Conservation (phyloP, 441 rosid species). For the Erodium moschatum region DNA sequence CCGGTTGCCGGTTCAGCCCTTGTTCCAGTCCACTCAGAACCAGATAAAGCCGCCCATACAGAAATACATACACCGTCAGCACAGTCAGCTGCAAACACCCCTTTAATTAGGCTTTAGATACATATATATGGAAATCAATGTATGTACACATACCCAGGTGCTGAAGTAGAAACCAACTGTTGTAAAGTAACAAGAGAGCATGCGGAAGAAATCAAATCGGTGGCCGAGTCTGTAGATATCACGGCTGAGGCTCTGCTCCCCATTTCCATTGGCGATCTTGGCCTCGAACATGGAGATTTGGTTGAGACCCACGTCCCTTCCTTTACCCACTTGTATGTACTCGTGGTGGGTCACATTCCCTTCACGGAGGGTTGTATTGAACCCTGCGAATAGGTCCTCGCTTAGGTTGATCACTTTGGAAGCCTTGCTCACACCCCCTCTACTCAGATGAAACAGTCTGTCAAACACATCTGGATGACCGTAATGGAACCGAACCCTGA, state of each 20-base stretch:
- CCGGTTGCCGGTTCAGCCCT: conserved; percentile 58
- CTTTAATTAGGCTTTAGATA: too few species aligned
- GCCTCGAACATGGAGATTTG: conserved; percentile 36
- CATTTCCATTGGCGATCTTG: conserved; percentile 89
- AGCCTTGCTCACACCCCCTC: conserved; percentile 98
- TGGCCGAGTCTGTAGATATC: conserved; percentile 95
- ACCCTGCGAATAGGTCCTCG: conserved; percentile 98
- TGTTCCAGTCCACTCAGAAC: conserved; percentile 92
- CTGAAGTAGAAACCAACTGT: conserved; percentile 95
- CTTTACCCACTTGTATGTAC: conserved; percentile 98
- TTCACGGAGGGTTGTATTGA: conserved; percentile 93
- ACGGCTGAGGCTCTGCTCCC: conserved; percentile 94
- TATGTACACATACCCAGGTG: conserved; percentile 47
- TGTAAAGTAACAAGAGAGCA: conserved; percentile 92
- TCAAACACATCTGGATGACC: conserved; percentile 47
- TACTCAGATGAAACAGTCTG: conserved; percentile 86
- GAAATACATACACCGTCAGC: conserved; percentile 90
- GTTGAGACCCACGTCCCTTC: conserved; percentile 96
- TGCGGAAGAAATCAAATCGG: conserved; percentile 95
- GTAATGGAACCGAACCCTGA: conserved; percentile 85
- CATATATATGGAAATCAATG: too few species aligned
- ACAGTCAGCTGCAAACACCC: conserved; percentile 74
- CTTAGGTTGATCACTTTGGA: conserved; percentile 92
- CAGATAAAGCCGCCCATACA: conserved; percentile 95
- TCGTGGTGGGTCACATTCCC: conserved; percentile 99